Evolutionary conservation across 148 eudicot genomes (phyloP), one percentile per base, ranked within the genome.

Genomic region (Chenopodium suecicum): DNA sequence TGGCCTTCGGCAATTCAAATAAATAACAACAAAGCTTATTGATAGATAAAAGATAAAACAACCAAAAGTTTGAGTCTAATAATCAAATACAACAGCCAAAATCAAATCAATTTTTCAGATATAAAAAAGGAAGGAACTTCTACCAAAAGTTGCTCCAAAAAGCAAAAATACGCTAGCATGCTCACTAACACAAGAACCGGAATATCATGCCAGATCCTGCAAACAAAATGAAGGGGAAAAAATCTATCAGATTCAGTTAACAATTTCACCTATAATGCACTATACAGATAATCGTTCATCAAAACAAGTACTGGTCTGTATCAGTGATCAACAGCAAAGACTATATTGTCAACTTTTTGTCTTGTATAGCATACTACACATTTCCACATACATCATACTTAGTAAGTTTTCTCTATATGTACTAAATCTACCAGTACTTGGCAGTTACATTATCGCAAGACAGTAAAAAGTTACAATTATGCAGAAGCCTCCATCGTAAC

Each of bases 131-230:
- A 72, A 20, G 70, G 31, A 73, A 77, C 41, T 62, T 52, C 37
- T 82, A 85, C 87, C 87, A 85, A 48, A 74, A 85, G 84, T 74
- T 85, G 82, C 68, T 85, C 87, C 72, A 85, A 46, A 74, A 85
- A 82, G 82, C 87, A 85, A 65, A 85, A 85, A 64, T 85, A 85
- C 48, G 87, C 87, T n/a, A 85, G 82, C 87, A 85, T 85, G 79
- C 87, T 85, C 71, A 85, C 76, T n/a, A 85, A 72, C 54, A 85
- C 82, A 58, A 85, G 87, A 48, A 85, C 71, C 4, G 87, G 84
- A 44, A 85, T 68, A 67, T 85, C 87, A 78, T 85, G 87, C 87
- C 87, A 85, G n/a, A 82, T 77, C 82, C 87, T 85, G 84, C 62
- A 66, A 56, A 54, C 14, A 76, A 73, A 74, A 19, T 48, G 13